Conservation (phyloP, 306 rosid genomes). For the Cyclanthera cordifolia region DNA sequence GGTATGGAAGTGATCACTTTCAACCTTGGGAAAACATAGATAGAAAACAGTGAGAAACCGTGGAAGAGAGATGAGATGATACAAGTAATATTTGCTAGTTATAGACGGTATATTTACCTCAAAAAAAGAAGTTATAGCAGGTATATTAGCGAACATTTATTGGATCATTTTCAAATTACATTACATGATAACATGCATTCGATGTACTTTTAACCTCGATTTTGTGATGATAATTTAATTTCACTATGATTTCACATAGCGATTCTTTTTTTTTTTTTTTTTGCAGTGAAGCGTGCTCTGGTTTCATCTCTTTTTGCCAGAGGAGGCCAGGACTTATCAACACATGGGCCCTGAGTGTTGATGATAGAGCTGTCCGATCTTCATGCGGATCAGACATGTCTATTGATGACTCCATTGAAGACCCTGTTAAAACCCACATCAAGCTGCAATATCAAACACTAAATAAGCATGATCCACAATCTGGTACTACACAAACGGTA, state of each 20-base stretch:
- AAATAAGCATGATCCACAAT: conserved; percentile 11
- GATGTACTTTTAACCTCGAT: background rate
- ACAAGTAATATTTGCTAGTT: background rate
- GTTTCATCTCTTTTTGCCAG: conserved; percentile 42
- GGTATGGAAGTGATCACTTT: background rate
- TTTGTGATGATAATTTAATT: background rate
- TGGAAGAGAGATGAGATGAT: background rate
- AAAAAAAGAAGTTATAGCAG: too few species aligned
- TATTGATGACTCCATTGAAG: conserved; percentile 64
- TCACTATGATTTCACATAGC: background rate
- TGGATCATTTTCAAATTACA: background rate
- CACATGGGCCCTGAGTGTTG: conserved; percentile 40
- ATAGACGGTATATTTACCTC: background rate
- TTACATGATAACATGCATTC: background rate
- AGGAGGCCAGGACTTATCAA: conserved; percentile 60
- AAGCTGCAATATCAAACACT: conserved; percentile 19
- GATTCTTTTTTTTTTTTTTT: background rate
- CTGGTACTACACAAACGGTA: conserved; percentile 11
- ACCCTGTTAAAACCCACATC: conserved; percentile 21
- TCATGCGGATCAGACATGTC: conserved; percentile 93
- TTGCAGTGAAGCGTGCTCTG: conserved; percentile 70
- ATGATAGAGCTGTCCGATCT: conserved; percentile 50
- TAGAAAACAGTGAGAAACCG: background rate
- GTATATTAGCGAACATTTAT: background rate
- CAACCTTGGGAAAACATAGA: background rate